Evolutionary conservation across 352 stramenopile species (phyloP).

Genomic region (Globisporangium orthogonon): DNA sequence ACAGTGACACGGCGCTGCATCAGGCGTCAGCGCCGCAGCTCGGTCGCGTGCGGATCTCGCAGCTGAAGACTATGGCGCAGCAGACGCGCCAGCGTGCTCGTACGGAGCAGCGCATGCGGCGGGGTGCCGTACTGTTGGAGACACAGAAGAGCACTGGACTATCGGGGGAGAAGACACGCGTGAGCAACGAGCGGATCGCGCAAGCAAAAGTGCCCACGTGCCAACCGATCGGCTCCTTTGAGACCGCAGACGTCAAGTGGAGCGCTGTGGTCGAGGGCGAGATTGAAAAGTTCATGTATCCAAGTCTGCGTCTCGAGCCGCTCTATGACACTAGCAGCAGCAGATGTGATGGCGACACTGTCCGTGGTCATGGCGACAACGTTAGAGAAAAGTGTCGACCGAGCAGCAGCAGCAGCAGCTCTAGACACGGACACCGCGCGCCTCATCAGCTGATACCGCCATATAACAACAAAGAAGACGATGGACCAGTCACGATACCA

Average conservation of each 20-base stretch:
- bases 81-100: constrained; percentile 13
- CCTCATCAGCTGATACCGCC: not conserved
- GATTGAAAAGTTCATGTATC: constrained; percentile 74
- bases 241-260: constrained; percentile 53
- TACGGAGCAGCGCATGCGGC: constrained; percentile 17
- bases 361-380: too few species aligned
- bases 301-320: constrained; percentile 46
- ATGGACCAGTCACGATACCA: constrained; percentile 6
- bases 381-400: not conserved
- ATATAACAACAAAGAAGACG: not conserved
- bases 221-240: constrained; percentile 38
- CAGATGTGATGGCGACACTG: not conserved
- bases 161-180: not conserved
- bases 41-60: constrained; percentile 14
- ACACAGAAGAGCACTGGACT: not conserved
- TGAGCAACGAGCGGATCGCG: not conserved
- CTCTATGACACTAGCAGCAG: constrained; percentile 34
- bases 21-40: not conserved
- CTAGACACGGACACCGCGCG: not conserved
- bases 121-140: constrained; percentile 8
- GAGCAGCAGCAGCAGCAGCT: not conserved
- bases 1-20: not conserved
- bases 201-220: not conserved
- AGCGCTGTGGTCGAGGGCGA: constrained; percentile 50
- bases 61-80: constrained; percentile 20